Evolutionary conservation across 169 alveolate genomes (phyloP).

Genomic region (Plasmodium billcollinsi): DNA sequence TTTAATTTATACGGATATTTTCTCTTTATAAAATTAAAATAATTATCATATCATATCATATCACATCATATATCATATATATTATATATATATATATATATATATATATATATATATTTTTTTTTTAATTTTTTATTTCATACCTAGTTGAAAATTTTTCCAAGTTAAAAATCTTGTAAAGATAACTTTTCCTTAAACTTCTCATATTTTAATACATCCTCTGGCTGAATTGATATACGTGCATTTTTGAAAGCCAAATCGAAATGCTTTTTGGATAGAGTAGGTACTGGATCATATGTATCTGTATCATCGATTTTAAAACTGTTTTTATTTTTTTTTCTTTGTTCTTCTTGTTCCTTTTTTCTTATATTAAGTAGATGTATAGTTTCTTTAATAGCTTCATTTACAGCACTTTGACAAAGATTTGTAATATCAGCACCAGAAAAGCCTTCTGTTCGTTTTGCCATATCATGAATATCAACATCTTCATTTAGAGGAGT

Average conservation of each 20-base stretch:
- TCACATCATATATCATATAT: too few relatives aligned
- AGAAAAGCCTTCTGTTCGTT: slow-evolving; percentile 92
- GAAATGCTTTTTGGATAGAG: slow-evolving; percentile 93
- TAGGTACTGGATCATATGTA: slow-evolving; percentile 95
- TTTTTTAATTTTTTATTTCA: not conserved
- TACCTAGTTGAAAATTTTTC: not conserved
- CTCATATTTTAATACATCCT: slow-evolving; percentile 51
- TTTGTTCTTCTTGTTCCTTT: slow-evolving; percentile 2
- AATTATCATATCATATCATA: too few relatives aligned
- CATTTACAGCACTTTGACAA: slow-evolving; percentile 94
- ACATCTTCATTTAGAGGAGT: slow-evolving; percentile 93
- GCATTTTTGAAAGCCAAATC: slow-evolving; percentile 94
- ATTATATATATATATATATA: too few relatives aligned
- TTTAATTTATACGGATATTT: too few relatives aligned
- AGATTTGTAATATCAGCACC: slow-evolving; percentile 97
- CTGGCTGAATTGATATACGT: slow-evolving; percentile 86
- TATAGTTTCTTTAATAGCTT: slow-evolving; percentile 94
- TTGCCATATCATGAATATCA: slow-evolving; percentile 89
- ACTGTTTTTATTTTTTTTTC: slow-evolving; percentile 41
- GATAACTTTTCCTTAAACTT: slow-evolving; percentile 75
- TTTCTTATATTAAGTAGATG: slow-evolving; percentile 82
- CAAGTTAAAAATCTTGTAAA: slow-evolving; percentile 16
- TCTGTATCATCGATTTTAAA: slow-evolving; percentile 77
- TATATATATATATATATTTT: too few relatives aligned
- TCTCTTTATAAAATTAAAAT: too few relatives aligned